phyloP scores from a whole-genome alignment of 1,284 basidiomycete species.

The Trametes sp. region DNA sequence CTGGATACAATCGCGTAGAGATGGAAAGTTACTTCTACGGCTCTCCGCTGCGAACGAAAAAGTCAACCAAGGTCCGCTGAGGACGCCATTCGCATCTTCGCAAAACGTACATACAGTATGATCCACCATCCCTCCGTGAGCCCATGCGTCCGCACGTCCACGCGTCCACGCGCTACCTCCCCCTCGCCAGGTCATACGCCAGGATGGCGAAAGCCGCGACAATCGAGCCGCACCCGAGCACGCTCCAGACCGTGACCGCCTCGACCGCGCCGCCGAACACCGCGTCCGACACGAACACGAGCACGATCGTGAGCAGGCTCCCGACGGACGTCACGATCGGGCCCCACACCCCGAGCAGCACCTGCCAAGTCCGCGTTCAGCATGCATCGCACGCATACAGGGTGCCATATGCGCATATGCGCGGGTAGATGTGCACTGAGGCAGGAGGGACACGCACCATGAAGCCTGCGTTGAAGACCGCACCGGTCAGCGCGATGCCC shows the following conservation, averaged over 20 bases:
- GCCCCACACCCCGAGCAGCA: conserved; percentile 83
- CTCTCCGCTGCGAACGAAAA: background rate
- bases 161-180: conserved; percentile 24
- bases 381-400: too few species aligned
- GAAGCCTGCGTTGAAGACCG: conserved; percentile 78
- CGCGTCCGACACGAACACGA: conserved; percentile 78
- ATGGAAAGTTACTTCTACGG: background rate
- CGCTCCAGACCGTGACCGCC: conserved; percentile 66
- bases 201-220: conserved; percentile 77
- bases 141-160: too few species aligned
- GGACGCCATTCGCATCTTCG: too few species aligned
- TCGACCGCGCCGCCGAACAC: conserved; percentile 64
- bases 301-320: conserved; percentile 83
- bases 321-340: conserved; percentile 87
- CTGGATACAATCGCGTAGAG: too few species aligned
- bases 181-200: conserved; percentile 67
- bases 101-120: conserved; percentile 4
- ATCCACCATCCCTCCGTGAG: too few species aligned
- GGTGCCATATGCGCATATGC: too few species aligned
- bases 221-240: conserved; percentile 75
- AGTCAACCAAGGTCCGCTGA: background rate
- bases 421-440: too few species aligned
- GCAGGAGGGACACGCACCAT: conserved; percentile 64
- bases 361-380: conserved; percentile 49
- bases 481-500: conserved; percentile 70